These are phyloP conservation scores for Brassica cretica DNA, from an alignment of 345 rosid genomes.

Conservation along the genomic window DNA sequence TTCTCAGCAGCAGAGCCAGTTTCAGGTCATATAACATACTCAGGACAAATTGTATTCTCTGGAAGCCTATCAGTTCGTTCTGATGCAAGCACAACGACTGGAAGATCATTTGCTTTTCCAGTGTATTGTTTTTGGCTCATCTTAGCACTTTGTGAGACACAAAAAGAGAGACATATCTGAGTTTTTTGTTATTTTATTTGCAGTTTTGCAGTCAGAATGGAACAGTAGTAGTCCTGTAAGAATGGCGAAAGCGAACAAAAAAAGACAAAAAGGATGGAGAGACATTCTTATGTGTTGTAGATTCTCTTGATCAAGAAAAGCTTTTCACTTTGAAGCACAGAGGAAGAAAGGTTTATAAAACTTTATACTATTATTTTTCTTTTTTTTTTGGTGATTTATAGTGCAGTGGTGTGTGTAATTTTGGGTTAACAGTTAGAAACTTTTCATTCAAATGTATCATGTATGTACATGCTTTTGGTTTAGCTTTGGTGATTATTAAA, in stretches of 20 bases:
- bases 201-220: slow-evolving; percentile 92
- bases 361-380: slow-evolving; percentile 21
- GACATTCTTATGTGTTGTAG: slow-evolving; percentile 74
- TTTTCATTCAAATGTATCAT: no score
- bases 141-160: neutral
- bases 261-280: slow-evolving; percentile 66
- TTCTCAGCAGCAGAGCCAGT: slow-evolving; percentile 18
- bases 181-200: neutral
- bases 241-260: slow-evolving; percentile 73
- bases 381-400: slow-evolving; percentile 6
- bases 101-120: slow-evolving; percentile 92
- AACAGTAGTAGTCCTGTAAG: slow-evolving; percentile 87
- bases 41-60: slow-evolving; percentile 60
- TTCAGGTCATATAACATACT: slow-evolving; percentile 60
- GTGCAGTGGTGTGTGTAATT: slow-evolving; percentile 26
- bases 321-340: slow-evolving; percentile 39
- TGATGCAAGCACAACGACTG: slow-evolving; percentile 88
- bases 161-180: neutral
- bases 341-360: slow-evolving; percentile 17
- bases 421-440: neutral
- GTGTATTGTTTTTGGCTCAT: slow-evolving; percentile 38
- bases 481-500: neutral
- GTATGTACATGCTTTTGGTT: neutral
- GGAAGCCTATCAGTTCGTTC: slow-evolving; percentile 82
- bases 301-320: slow-evolving; percentile 54